Evolutionary conservation across 768 basidiomycete species (phyloP), one percentile per base, ranked within the genome.

Genomic region (Russula sp.): DNA sequence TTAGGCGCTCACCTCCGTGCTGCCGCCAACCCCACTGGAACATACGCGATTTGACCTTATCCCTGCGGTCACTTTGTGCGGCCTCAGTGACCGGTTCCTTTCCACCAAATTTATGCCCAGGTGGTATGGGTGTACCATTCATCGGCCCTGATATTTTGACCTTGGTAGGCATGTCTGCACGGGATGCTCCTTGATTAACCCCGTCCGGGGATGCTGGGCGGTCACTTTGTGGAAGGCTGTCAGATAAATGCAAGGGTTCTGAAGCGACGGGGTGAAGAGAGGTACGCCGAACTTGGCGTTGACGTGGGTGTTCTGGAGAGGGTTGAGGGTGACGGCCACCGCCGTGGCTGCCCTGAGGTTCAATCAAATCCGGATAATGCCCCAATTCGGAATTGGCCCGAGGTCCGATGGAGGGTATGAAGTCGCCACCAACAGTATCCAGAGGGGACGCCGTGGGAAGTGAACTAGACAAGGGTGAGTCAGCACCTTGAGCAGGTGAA

Each of bases 111-210:
- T 94, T 95, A 81, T 88, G 92, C 0, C 93, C 93, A 38, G 84
- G 83, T 5, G 94, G 94, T 42, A 96, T 90, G 49, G 88, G 90
- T 16, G 84, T 84, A 9, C 92, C 93, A 63, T 87, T 87, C 73
- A 94, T 79, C 38, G 94, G 95, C 1, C 85, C 91, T 20, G 93
- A 95, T 56, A 98, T 97, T 76, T 94, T 94, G 55, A 87, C 84
- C 73, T 88, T 89, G 30, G 81, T 79, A 54, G 80, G 80, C 30
- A 73, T 72, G 62, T 89, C 87, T 8, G 76, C 77, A 68, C 81
- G 69, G 1, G 73, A 71, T 32, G 72, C 83, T 67, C 80, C 83
- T 52, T 82, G 83, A 24, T 81, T 81, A 4, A 75, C 74, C 52
- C 85, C 73, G 67, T 72, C 78, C 61, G 68, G 78, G 24, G 80